Percentiles rank a stretch among this genome's conserved stretches.
Conservation (phyloP, 2,329 filamentous ascomycete genomes). For the Fusarium palustre region DNA sequence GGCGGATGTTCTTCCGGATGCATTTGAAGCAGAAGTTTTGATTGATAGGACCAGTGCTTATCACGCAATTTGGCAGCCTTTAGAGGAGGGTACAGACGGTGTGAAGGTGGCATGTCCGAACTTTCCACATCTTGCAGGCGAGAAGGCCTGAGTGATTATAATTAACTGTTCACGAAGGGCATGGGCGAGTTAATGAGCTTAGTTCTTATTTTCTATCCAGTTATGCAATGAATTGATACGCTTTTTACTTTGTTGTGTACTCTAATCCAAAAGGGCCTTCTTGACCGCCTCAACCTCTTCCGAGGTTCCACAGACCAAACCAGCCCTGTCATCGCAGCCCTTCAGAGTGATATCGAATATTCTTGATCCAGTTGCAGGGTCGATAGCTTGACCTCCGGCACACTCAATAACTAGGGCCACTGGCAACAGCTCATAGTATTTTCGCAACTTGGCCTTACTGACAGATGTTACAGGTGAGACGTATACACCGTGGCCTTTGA, state of each 20-base stretch:
- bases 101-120: slow-evolving; percentile 29
- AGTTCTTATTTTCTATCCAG: not conserved
- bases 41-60: slow-evolving; percentile 31
- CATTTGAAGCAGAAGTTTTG: not conserved
- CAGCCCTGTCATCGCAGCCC: slow-evolving; percentile 62
- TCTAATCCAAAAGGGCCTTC: slow-evolving; percentile 29
- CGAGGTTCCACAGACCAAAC: slow-evolving; percentile 62
- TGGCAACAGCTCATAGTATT: slow-evolving; percentile 69
- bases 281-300: slow-evolving; percentile 60
- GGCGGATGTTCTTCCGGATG: slow-evolving; percentile 23
- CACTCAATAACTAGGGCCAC: slow-evolving; percentile 71
- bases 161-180: not conserved
- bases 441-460: slow-evolving; percentile 67
- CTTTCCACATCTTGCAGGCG: slow-evolving; percentile 6
- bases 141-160: not conserved
- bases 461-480: slow-evolving; percentile 65
- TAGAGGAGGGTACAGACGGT: not conserved
- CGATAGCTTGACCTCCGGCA: slow-evolving; percentile 67
- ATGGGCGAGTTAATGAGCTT: not conserved
- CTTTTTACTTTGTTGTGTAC: not conserved
- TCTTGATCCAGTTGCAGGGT: slow-evolving; percentile 57
- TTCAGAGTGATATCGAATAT: slow-evolving; percentile 56
- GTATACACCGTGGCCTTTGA: slow-evolving; percentile 72
- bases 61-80: slow-evolving; percentile 34
- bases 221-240: not conserved